Conservation (phyloP, 495 filamentous ascomycete species). For the Cercophora sp. region DNA sequence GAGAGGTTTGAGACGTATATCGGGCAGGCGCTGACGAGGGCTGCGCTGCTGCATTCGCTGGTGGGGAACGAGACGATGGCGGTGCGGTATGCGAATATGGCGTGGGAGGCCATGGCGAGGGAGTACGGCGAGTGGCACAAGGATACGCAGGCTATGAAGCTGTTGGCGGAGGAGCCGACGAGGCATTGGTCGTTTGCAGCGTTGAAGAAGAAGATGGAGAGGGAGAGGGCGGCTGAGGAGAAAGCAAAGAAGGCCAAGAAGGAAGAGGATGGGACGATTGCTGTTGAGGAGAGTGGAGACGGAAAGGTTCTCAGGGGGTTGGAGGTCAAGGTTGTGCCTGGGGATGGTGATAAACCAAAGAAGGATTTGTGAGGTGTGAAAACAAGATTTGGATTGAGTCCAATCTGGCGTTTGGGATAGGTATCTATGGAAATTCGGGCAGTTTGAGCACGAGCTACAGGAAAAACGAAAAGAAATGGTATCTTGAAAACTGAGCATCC, state of each 20-base stretch:
- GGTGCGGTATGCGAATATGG: slow-evolving; percentile 28
- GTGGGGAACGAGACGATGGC: slow-evolving; percentile 37
- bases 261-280: not conserved
- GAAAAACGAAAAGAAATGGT: not conserved
- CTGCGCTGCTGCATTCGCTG: slow-evolving; percentile 40
- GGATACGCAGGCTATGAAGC: slow-evolving; percentile 34
- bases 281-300: too few species aligned
- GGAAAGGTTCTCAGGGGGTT: too few species aligned
- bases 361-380: not conserved
- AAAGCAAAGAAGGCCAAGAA: not conserved
- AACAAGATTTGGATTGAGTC: not conserved
- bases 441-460: too few species aligned
- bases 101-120: slow-evolving; percentile 30
- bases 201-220: slow-evolving; percentile 1
- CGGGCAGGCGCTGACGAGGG: slow-evolving; percentile 35
- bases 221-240: not conserved
- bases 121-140: slow-evolving; percentile 29
- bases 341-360: not conserved
- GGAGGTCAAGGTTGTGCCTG: not conserved
- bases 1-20: slow-evolving; percentile 37
- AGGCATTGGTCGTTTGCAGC: slow-evolving; percentile 26
- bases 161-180: slow-evolving; percentile 29
- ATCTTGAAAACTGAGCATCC: too few species aligned
- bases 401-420: not conserved
- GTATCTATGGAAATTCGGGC: too few species aligned